Base-by-base conservation (phyloP, 202 grass and related monocot genomes). In the Musa balbisiana region DNA sequence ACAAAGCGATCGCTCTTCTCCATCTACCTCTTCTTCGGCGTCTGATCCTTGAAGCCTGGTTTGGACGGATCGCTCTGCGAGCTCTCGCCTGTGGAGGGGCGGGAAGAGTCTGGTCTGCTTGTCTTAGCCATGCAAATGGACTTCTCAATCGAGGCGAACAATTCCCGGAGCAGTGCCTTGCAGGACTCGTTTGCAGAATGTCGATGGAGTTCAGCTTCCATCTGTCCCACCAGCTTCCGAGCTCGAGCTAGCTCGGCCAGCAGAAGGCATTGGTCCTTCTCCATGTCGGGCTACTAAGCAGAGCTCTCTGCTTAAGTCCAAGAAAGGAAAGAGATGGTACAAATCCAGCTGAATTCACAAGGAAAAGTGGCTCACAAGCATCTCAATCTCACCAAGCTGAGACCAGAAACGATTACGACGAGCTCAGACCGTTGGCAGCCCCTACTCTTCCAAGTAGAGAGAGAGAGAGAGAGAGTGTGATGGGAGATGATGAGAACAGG, bases 171-270 rank as follows among this genome's bases (percentile, higher is more conserved):
- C 55, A 93, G 72, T 14, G 82, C 80, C 43, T 81, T 78, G 83
- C 84, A 89, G 63, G 85, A 70, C 27, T 84, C 84, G 33, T 52
- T 64, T 0, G 79, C 75, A 1, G 67, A 67, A 1, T 13, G 64
- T 60, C 78, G 83, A 74, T 74, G 69, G 14, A 97, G 68, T 8
- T 67, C 71, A 24, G 79, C 83, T 50, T 89, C 84, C 73, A 97
- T 78, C 80, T 89, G 84, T 81, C 52, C 74, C 81, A 82, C 77
- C 76, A 91, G 85, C 73, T 79, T 67, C 13, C 62, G 75, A 80
- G 89, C 26, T 49, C 87, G 76, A 11, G 19, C 78, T 19, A 97
- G 94, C 85, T 97, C 88, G 25, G 86, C 66, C 3, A 86, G 62
- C 27, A 97, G 87, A 69, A 49, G 13, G 33, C 76, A 59, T 71